Evolutionary conservation across 345 rosid genomes (phyloP).

Genomic region (Euphorbia peplus): DNA sequence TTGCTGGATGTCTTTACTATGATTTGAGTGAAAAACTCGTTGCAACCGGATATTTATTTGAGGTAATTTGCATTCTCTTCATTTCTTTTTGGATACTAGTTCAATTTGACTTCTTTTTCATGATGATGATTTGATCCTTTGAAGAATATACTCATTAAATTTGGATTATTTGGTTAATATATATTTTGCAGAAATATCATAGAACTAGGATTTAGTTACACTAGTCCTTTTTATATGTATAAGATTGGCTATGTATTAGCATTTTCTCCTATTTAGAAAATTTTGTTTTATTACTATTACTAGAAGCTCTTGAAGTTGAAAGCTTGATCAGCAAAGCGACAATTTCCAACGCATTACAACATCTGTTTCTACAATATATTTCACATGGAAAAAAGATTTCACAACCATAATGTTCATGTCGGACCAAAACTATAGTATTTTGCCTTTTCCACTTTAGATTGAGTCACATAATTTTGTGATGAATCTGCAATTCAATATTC

Average conservation of each 20-base stretch:
- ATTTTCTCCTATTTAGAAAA: neutral
- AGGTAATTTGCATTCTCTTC: conserved; percentile 46
- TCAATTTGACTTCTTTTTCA: neutral
- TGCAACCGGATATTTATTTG: conserved; percentile 54
- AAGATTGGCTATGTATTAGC: neutral
- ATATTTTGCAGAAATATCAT: neutral
- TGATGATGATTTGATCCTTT: neutral
- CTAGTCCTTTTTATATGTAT: neutral
- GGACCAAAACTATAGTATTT: neutral
- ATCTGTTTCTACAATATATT: neutral
- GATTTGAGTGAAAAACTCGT: conserved; percentile 72
- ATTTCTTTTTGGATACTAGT: neutral
- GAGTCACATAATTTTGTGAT: neutral
- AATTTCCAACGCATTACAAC: neutral
- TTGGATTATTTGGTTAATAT: neutral
- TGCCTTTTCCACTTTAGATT: neutral
- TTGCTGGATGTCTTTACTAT: conserved; percentile 73
- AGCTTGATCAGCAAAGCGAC: neutral
- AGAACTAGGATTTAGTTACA: too few relatives aligned
- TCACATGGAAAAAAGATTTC: too few relatives aligned
- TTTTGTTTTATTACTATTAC: neutral
- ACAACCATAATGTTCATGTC: neutral
- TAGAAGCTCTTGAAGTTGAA: neutral
- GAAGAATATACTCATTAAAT: neutral
- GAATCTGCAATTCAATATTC: neutral